These are phyloP conservation scores for Bryoerythrophyllum caledonicum DNA, from an alignment of 225 moss, liverwort and hornwort species.

Conservation along the genomic window DNA sequence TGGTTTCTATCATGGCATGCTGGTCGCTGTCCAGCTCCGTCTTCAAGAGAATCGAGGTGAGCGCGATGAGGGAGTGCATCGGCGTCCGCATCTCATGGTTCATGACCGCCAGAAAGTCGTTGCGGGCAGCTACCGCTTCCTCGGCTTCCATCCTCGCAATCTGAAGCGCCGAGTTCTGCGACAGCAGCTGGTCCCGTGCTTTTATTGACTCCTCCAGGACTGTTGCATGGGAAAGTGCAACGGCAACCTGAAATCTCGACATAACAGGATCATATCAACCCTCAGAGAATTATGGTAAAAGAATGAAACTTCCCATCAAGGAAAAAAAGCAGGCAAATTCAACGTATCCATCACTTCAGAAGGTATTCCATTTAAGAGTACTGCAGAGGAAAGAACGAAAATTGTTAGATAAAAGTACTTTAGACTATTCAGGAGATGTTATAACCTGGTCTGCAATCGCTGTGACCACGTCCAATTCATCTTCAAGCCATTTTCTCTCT, in stretches of 20 bases:
- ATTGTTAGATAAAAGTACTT: not conserved
- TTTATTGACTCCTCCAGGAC: conserved; percentile 60
- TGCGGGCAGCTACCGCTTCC: conserved; percentile 62
- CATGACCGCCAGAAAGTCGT: conserved; percentile 66
- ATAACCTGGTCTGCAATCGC: conserved; percentile 57
- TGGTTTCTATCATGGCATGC: conserved; percentile 57
- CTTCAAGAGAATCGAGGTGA: conserved; percentile 56
- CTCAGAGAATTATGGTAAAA: not conserved
- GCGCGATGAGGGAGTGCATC: conserved; percentile 65
- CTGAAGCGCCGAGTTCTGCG: conserved; percentile 52
- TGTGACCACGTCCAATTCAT: conserved; percentile 54
- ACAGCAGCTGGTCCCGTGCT: conserved; percentile 48
- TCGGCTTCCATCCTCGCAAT: conserved; percentile 61
- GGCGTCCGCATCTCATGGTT: conserved; percentile 72
- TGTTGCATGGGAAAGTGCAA: conserved; percentile 69
- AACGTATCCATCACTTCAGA: not conserved
- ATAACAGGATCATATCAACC: not conserved
- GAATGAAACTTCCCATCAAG: not conserved
- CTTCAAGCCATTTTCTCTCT: conserved; percentile 42
- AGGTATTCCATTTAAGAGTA: not conserved
- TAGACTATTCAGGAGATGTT: not conserved
- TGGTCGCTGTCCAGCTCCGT: conserved; percentile 51
- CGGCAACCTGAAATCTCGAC: conserved; percentile 45
- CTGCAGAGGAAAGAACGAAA: not conserved
- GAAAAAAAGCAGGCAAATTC: not conserved